Percentiles rank a stretch among this genome's conserved stretches.
Evolutionary conservation across 129 eudicot species (phyloP).

Genomic region (Flaveria linearis): DNA sequence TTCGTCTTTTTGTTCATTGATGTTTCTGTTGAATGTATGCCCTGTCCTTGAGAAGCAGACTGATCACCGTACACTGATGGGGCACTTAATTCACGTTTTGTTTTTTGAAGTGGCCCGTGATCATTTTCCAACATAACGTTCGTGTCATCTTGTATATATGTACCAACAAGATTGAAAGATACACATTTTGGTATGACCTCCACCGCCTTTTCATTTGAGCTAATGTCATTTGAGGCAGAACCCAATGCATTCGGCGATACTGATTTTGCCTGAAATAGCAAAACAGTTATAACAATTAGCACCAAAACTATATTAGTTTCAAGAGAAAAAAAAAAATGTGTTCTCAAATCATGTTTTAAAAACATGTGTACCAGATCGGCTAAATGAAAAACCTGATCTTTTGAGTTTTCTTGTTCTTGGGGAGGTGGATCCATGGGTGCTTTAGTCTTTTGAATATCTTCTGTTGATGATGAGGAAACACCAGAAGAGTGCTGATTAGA

Average conservation of each 20-base stretch:
- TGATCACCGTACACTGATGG: conserved; percentile 13
- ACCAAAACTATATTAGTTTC: background rate
- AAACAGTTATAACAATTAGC: conserved; percentile 14
- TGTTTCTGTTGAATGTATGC: background rate
- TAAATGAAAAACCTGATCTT: conserved; percentile 19
- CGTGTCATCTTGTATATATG: background rate
- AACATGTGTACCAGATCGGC: conserved; percentile 25
- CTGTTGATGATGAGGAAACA: background rate
- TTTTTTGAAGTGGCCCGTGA: background rate
- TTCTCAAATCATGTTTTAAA: conserved; percentile 17
- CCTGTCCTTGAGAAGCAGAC: conserved; percentile 5
- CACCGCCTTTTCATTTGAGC: background rate
- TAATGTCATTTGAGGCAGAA: conserved; percentile 23
- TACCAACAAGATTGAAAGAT: conserved; percentile 2
- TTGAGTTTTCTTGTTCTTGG: conserved; percentile 17
- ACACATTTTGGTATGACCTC: background rate
- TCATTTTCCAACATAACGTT: background rate
- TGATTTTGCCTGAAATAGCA: conserved; percentile 35
- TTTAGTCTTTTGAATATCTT: conserved; percentile 2
- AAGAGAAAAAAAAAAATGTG: background rate
- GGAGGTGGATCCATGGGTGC: conserved; percentile 4
- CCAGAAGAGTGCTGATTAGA: conserved; percentile 11
- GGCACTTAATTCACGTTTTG: conserved; percentile 8
- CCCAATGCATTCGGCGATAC: conserved; percentile 13
- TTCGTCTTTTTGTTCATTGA: conserved; percentile 15